A percentile compares a stretch with the other conserved stretches of the same genome.
Conservation (phyloP, 345 rosid species). For the Firmiana major region DNA sequence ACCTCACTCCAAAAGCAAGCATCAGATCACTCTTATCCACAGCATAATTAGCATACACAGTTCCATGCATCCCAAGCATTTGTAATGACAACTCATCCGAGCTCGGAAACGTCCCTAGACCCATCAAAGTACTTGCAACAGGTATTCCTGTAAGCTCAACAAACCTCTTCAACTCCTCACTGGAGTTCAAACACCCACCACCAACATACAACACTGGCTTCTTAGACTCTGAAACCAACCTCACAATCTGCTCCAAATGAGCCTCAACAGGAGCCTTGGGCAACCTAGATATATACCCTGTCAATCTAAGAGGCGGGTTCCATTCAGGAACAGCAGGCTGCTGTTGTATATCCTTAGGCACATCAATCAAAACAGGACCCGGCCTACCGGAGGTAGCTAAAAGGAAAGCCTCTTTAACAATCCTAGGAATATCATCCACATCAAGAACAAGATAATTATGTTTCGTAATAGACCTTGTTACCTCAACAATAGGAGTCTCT, state of each 20-base stretch:
- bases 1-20: slow-evolving; percentile 92
- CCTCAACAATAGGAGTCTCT: slow-evolving; percentile 90
- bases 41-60: slow-evolving; percentile 83
- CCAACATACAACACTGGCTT: slow-evolving; percentile 93
- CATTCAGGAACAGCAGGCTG: slow-evolving; percentile 77
- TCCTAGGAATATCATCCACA: slow-evolving; percentile 84
- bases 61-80: slow-evolving; percentile 99
- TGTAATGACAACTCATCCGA: slow-evolving; percentile 61
- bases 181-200: slow-evolving; percentile 94
- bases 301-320: slow-evolving; percentile 49
- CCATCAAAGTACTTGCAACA: slow-evolving; percentile 96
- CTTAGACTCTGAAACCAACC: slow-evolving; percentile 70
- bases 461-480: slow-evolving; percentile 75
- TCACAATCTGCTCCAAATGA: slow-evolving; percentile 71
- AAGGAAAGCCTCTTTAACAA: slow-evolving; percentile 74
- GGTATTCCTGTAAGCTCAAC: slow-evolving; percentile 87
- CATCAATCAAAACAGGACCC: slow-evolving; percentile 82
- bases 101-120: slow-evolving; percentile 71
- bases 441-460: slow-evolving; percentile 83
- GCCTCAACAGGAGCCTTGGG: slow-evolving; percentile 51
- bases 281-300: slow-evolving; percentile 74
- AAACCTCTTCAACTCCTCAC: slow-evolving; percentile 70
- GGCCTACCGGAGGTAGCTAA: slow-evolving; percentile 82
- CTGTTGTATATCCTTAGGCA: slow-evolving; percentile 93
- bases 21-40: slow-evolving; percentile 81